Percentiles rank a stretch among this genome's conserved stretches.
Conservation (phyloP, 129 eudicot genomes). For the Flaveria ramosissima region DNA sequence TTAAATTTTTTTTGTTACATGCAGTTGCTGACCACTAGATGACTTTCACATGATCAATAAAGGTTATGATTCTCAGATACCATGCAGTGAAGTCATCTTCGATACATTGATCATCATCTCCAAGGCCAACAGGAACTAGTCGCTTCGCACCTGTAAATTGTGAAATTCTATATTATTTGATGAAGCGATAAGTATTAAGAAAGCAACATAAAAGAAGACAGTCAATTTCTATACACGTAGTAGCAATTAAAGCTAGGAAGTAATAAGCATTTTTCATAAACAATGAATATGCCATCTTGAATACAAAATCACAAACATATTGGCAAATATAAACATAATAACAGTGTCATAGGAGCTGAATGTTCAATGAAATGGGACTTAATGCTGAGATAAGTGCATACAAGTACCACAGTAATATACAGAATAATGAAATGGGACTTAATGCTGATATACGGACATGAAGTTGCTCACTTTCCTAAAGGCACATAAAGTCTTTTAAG, state of each 20-base stretch:
- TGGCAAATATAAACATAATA: constrained; percentile 15
- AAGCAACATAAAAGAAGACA: neutral
- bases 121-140: constrained; percentile 64
- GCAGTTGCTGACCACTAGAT: neutral
- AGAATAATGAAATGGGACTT: neutral
- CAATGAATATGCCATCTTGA: neutral
- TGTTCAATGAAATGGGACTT: neutral
- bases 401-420: neutral
- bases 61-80: constrained; percentile 27
- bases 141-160: constrained; percentile 60
- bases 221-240: neutral
- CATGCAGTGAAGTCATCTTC: constrained; percentile 86
- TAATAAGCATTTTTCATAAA: constrained; percentile 5
- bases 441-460: neutral
- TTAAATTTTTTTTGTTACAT: neutral
- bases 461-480: neutral
- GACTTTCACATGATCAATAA: neutral
- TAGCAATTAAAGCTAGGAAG: neutral
- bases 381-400: neutral
- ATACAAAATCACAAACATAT: neutral
- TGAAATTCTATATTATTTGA: neutral
- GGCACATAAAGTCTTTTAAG: neutral
- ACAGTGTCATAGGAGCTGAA: neutral
- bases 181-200: neutral
- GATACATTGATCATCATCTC: constrained; percentile 89